Conservation (phyloP, 345 rosid species). For the Moricandia moricandioides region DNA sequence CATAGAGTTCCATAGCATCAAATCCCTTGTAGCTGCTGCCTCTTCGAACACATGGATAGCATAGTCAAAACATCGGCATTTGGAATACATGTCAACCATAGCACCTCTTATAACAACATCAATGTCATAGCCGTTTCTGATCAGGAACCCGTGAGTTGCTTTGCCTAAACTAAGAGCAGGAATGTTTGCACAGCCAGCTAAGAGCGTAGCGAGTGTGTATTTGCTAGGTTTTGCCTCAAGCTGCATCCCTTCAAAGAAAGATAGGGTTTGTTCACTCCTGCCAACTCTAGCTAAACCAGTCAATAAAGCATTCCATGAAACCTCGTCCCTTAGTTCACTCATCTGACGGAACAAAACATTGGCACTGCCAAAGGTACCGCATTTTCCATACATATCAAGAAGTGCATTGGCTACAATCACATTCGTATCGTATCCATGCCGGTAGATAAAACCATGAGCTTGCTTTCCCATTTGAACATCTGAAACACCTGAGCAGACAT, state of each 20-base stretch:
- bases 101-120: slow-evolving; percentile 62
- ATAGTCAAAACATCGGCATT: slow-evolving; percentile 49
- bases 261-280: slow-evolving; percentile 56
- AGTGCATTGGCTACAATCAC: slow-evolving; percentile 63
- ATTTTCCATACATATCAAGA: slow-evolving; percentile 59
- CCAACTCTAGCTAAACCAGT: slow-evolving; percentile 59
- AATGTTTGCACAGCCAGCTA: slow-evolving; percentile 74
- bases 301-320: slow-evolving; percentile 83
- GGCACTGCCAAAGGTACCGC: slow-evolving; percentile 34
- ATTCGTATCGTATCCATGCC: slow-evolving; percentile 49
- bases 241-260: slow-evolving; percentile 62
- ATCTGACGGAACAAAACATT: slow-evolving; percentile 60
- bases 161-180: slow-evolving; percentile 57
- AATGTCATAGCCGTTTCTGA: slow-evolving; percentile 57
- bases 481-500: slow-evolving; percentile 60
- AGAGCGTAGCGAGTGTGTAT: slow-evolving; percentile 62
- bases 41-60: slow-evolving; percentile 58
- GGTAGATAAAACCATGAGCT: slow-evolving; percentile 68
- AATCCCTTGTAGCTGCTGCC: slow-evolving; percentile 48
- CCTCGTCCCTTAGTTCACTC: slow-evolving; percentile 56
- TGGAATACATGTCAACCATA: slow-evolving; percentile 76
- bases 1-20: slow-evolving; percentile 73
- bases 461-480: slow-evolving; percentile 77
- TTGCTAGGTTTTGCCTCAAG: slow-evolving; percentile 59
- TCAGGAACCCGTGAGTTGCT: slow-evolving; percentile 72